Base-by-base conservation (phyloP, 1,284 basidiomycete species). In the Thecaphora thlaspeos region DNA sequence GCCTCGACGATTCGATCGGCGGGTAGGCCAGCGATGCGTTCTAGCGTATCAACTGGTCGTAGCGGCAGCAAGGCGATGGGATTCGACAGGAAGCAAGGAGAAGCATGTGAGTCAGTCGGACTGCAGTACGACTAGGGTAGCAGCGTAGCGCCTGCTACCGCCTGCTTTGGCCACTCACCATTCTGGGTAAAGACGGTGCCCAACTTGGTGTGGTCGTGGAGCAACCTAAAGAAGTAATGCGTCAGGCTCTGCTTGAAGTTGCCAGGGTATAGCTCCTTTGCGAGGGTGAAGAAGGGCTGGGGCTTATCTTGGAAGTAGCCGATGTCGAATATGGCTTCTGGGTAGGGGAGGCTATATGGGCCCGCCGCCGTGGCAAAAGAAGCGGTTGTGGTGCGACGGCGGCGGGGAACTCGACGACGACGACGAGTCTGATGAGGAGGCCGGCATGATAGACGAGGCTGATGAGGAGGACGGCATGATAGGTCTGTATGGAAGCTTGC, bases 241-340 rank as follows among this genome's bases (percentile, higher is more conserved):
- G 92, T 88, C 1, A 85, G 80, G 0, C 93, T 95, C 0, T 94
- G 94, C 41, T 87, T 83, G 79, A 87, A 93, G 61, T 84, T 85
- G 47, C 89, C 88, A 18, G 90, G 93, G 71, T 91, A 93, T 2
- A 98, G 84, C 70, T 96, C 94, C 58, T 89, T 87, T 17, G 79
- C 76, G 18, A 81, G 68, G 1, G 79, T 78, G 61, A 77, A 81
- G 41, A 81, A 81, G 4, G 80, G 61, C 28, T 68, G 51, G 65
- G 81, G 55, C 59, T 78, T 43, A 43, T 52, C 51, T 63, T 70
- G 70, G 79, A 82, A 79, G 57, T 74, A 78, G 24, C 71, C 71
- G 28, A 84, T 75, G 47, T 82, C 82, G 56, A 84, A 84, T 18
- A 84, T 82, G 0, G 82, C 83, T 70, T 84, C 82, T 0, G 82